Evolutionary conservation across 2,329 filamentous ascomycete species (phyloP).

Genomic region (Colletotrichum liaoningense): DNA sequence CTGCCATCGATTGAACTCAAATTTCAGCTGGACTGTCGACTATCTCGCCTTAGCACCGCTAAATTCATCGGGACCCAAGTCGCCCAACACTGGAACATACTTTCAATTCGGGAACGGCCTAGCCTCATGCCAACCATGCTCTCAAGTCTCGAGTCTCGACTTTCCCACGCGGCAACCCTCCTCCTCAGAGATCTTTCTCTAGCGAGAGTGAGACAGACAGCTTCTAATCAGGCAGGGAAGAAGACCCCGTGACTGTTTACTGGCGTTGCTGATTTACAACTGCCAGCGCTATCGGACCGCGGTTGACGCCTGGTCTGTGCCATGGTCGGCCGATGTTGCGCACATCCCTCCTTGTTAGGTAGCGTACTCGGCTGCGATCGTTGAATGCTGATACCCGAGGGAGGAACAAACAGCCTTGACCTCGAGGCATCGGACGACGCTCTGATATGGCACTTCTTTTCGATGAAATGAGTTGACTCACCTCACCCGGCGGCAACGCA

Average conservation of each 20-base stretch:
- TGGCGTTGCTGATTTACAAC: background rate
- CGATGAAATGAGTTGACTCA: background rate
- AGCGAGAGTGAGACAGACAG: background rate
- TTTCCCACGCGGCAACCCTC: background rate
- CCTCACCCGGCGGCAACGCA: slow-evolving; percentile 11
- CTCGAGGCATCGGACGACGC: background rate
- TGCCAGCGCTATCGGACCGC: background rate
- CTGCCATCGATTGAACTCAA: slow-evolving; percentile 7
- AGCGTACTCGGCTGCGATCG: background rate
- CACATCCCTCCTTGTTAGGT: background rate
- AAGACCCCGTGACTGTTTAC: background rate
- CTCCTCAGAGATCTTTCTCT: background rate
- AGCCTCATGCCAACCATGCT: background rate
- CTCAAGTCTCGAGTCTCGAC: background rate
- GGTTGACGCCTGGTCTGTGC: background rate
- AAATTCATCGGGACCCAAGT: background rate
- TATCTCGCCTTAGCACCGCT: background rate
- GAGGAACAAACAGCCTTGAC: background rate
- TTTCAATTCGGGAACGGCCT: background rate
- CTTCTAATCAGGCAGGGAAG: background rate
- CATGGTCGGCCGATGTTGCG: background rate
- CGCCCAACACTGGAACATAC: background rate
- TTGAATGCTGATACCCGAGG: background rate
- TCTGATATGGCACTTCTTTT: background rate
- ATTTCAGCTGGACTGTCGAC: background rate